phyloP scores from a whole-genome alignment of 495 filamentous ascomycete genomes.

The Neurospora sp. region DNA sequence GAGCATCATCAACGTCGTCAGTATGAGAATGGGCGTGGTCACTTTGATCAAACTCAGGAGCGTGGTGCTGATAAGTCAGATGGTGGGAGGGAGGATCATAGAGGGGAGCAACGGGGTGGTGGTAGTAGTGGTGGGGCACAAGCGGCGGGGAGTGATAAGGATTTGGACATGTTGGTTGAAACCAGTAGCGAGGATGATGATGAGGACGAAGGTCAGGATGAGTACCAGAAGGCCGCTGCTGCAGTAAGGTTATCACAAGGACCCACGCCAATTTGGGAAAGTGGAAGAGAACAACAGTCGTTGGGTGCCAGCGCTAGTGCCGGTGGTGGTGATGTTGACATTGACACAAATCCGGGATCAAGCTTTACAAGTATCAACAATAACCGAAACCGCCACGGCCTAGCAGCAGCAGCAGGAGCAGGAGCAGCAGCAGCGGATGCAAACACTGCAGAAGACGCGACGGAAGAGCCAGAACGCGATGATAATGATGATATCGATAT shows the following conservation, averaged over 20 bases:
- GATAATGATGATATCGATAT: not conserved
- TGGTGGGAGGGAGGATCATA: not conserved
- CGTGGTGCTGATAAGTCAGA: not conserved
- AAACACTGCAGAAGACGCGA: not conserved
- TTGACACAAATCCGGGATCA: not conserved
- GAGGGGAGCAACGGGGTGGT: not conserved
- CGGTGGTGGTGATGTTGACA: not conserved
- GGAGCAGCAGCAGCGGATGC: not conserved
- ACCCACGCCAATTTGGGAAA: not conserved
- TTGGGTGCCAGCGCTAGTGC: not conserved
- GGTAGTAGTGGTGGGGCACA: not conserved
- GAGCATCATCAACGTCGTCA: not conserved
- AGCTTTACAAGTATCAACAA: not conserved
- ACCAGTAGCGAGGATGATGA: conserved; percentile 21
- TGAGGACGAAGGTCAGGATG: conserved; percentile 15
- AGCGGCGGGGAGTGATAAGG: conserved; percentile 19
- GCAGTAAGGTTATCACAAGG: not conserved
- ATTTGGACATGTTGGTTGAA: conserved; percentile 46
- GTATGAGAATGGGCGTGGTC: too few species aligned
- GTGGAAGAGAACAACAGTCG: not conserved
- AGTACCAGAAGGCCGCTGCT: not conserved
- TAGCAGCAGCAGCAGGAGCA: not conserved
- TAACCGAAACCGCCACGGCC: not conserved
- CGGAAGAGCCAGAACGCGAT: not conserved
- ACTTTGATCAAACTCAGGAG: not conserved